Percentiles rank a stretch among this genome's conserved stretches.
phyloP scores from a whole-genome alignment of 23 red algal genomes.

The Agarophyton chilense region DNA sequence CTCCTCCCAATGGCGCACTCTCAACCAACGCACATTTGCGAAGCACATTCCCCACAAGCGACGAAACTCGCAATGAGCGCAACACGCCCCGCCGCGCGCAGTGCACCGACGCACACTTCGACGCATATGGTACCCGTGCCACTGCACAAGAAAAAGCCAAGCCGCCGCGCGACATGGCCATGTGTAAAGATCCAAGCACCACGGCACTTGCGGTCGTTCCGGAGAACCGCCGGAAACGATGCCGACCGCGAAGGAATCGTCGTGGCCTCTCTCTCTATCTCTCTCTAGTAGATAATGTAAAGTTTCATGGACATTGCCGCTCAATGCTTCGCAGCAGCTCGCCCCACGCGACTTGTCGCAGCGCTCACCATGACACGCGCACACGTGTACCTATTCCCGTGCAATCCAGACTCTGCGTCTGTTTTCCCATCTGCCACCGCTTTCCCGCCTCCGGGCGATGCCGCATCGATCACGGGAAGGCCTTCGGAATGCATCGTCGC shows the following conservation, averaged over 20 bases:
- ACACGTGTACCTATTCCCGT: neutral
- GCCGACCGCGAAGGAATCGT: too few relatives aligned
- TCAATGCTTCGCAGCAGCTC: neutral
- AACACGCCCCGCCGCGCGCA: neutral
- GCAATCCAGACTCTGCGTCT: too few relatives aligned
- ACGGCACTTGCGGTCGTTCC: neutral
- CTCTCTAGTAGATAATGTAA: too few relatives aligned
- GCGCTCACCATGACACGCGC: neutral
- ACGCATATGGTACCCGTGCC: neutral
- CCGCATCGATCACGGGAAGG: too few relatives aligned
- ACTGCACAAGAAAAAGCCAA: neutral
- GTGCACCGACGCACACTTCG: neutral
- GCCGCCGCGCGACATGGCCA: neutral
- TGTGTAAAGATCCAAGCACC: neutral
- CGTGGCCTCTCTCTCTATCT: too few relatives aligned
- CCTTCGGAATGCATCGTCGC: neutral
- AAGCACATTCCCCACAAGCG: neutral
- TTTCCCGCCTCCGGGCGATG: too few relatives aligned
- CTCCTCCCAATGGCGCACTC: neutral
- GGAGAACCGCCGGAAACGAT: too few relatives aligned
- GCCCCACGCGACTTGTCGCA: too few relatives aligned
- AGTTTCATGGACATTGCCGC: too few relatives aligned
- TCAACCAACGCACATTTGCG: neutral
- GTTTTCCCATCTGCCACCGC: too few relatives aligned
- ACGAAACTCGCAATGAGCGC: neutral